Percentiles rank a stretch among this genome's conserved stretches.
phyloP scores from a whole-genome alignment of 1,139 yeast genomes.

The Meyerozyma athensensis region DNA sequence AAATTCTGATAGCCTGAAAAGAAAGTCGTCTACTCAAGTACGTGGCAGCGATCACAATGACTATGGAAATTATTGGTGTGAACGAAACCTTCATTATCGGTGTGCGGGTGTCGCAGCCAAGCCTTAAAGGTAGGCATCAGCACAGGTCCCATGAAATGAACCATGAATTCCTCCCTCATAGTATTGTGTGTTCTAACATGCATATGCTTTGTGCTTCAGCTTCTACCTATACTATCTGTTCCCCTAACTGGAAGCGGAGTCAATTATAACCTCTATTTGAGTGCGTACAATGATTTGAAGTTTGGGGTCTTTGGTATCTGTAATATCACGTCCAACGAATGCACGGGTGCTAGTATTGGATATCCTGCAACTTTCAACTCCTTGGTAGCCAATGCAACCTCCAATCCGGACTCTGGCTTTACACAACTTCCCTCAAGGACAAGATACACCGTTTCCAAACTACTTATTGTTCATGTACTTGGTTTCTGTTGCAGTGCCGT shows the following conservation, averaged over 20 bases:
- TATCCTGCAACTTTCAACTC: constrained; percentile 20
- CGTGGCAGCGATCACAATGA: neutral
- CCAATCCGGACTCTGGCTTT: constrained; percentile 33
- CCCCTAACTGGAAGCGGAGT: constrained; percentile 44
- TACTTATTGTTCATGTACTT: constrained; percentile 75
- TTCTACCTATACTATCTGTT: constrained; percentile 53
- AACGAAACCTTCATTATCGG: constrained; percentile 4
- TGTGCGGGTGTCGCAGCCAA: constrained; percentile 4
- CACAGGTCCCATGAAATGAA: neutral
- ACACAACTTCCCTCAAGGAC: constrained; percentile 45
- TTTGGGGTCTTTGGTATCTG: constrained; percentile 93
- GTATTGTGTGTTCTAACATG: constrained; percentile 19
- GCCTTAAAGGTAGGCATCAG: neutral
- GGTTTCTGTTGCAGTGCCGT: constrained; percentile 74
- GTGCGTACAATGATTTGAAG: constrained; percentile 35
- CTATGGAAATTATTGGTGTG: neutral
- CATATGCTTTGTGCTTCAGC: constrained; percentile 49
- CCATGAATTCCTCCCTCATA: constrained; percentile 6
- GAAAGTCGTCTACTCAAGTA: neutral
- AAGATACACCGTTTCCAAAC: constrained; percentile 61
- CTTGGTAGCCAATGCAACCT: constrained; percentile 7
- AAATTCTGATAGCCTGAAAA: neutral
- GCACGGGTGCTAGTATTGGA: constrained; percentile 43
- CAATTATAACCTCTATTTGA: constrained; percentile 8
- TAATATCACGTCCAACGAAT: constrained; percentile 30